Conservation (phyloP, 495 filamentous ascomycete genomes). For the Astrocystis sublimbata region DNA sequence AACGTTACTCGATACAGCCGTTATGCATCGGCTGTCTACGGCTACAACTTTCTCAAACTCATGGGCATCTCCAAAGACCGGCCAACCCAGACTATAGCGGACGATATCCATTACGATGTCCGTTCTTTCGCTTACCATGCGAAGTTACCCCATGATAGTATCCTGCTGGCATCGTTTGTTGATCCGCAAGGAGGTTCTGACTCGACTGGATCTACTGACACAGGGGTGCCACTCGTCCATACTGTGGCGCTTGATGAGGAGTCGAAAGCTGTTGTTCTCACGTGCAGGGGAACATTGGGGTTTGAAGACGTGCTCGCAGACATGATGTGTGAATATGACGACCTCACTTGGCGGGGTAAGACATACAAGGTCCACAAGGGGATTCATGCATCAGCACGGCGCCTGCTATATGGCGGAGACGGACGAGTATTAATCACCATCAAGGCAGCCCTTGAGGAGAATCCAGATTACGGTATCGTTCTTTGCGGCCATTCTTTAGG, state of each 20-base stretch:
- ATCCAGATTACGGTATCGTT: conserved; percentile 71
- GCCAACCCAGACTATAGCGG: conserved; percentile 45
- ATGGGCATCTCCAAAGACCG: conserved; percentile 63
- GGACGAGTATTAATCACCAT: conserved; percentile 68
- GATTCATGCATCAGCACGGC: conserved; percentile 74
- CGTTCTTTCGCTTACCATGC: conserved; percentile 73
- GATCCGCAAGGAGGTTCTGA: conserved; percentile 76
- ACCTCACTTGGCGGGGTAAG: conserved; percentile 65
- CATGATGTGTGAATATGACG: conserved; percentile 80
- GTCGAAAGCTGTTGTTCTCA: conserved; percentile 73
- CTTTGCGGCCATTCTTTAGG: conserved; percentile 78
- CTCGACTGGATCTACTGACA: conserved; percentile 67
- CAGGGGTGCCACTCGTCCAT: conserved; percentile 76
- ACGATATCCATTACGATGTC: conserved; percentile 64
- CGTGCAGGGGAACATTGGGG: conserved; percentile 74
- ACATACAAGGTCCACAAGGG: conserved; percentile 78
- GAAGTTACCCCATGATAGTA: conserved; percentile 63
- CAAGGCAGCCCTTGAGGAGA: conserved; percentile 69
- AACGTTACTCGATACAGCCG: conserved; percentile 76
- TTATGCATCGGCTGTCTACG: conserved; percentile 77
- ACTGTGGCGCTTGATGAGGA: conserved; percentile 78
- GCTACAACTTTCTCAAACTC: conserved; percentile 66
- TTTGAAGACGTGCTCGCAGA: conserved; percentile 82
- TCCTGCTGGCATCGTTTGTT: conserved; percentile 73
- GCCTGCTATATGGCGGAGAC: conserved; percentile 65